These are phyloP conservation scores for Inosperma sp. DNA, from an alignment of 768 basidiomycete genomes.

Conservation along the genomic window DNA sequence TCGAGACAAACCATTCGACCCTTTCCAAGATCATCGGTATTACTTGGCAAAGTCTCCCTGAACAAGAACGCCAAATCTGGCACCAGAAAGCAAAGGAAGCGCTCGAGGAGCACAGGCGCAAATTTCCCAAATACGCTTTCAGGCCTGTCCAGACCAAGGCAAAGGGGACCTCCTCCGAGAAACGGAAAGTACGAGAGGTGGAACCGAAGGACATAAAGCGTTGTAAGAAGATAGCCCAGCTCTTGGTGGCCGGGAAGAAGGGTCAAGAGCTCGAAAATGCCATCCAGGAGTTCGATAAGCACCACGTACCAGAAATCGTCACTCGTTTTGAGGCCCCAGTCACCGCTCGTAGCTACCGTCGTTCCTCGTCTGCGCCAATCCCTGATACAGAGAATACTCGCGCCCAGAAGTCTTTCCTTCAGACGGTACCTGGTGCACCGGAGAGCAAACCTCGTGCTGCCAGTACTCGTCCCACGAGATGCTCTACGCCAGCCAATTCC, in stretches of 20 bases:
- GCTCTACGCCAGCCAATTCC: slow-evolving; percentile 21
- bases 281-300: slow-evolving; percentile 57
- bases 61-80: slow-evolving; percentile 75
- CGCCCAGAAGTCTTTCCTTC: slow-evolving; percentile 32
- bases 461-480: slow-evolving; percentile 37
- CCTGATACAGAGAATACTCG: slow-evolving; percentile 35
- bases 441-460: slow-evolving; percentile 30
- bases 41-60: slow-evolving; percentile 75
- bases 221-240: slow-evolving; percentile 63
- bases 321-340: slow-evolving; percentile 76
- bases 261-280: slow-evolving; percentile 52
- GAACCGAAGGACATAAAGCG: slow-evolving; percentile 62
- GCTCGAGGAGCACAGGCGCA: slow-evolving; percentile 71
- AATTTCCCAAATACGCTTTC: slow-evolving; percentile 78
- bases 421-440: slow-evolving; percentile 19
- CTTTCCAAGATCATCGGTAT: slow-evolving; percentile 81
- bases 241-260: slow-evolving; percentile 61
- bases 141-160: slow-evolving; percentile 56
- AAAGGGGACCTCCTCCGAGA: slow-evolving; percentile 44
- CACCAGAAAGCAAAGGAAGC: slow-evolving; percentile 70
- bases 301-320: slow-evolving; percentile 57
- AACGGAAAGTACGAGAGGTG: slow-evolving; percentile 61
- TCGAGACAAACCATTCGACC: slow-evolving; percentile 80
- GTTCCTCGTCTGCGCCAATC: slow-evolving; percentile 60
- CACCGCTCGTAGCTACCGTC: slow-evolving; percentile 65